Evolutionary conservation across 2,329 filamentous ascomycete species (phyloP), one percentile per base, ranked within the genome.

Genomic region (Madurella mycetomatis): DNA sequence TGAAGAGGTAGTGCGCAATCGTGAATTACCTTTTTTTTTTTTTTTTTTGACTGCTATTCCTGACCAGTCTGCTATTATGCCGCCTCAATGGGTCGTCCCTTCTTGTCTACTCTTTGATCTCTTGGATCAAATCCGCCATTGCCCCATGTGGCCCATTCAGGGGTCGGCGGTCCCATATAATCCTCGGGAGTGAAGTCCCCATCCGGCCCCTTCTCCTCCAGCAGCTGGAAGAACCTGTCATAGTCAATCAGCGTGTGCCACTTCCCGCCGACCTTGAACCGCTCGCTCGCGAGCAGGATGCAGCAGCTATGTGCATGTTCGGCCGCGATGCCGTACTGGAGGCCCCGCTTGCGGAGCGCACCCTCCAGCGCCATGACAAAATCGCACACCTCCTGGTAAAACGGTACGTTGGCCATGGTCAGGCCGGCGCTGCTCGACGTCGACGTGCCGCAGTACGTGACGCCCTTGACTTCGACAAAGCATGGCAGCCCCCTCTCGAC

Each of bases 271-370:
- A 85, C 82, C 53, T 78, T 76, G 76, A 97, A 99, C 9, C 91
- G 76, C 53, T 87, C 84, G 65, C 88, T 92, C 0, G 90, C 92
- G 40, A 97, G 78, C 49, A 97, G 75, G 18, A 95, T 85, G 68
- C 92, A 97, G 75, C 94, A 97, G 67, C 88, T 94, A 73, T 97
- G 92, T 1, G 90, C 90, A 67, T 97, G 92, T 73, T 97, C 94
- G 1, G 92, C 94, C 0, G 89, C 92, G 62, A 97, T 92, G 16
- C 92, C 92, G 65, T 97, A 97, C 1, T 77, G 78, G 7, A 97
- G 76, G 0, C 89, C 90, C 41, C 89, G 80, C 48, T 78, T 77
- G 39, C 77, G 74, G 12, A 97, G 76, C 57, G 87, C 85, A 34
- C 74, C 73, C 59, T 92, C 84, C 0, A 96, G 79, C 1, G 87